phyloP scores from a whole-genome alignment of 2,329 filamentous ascomycete species.

The Amphichorda felina region DNA sequence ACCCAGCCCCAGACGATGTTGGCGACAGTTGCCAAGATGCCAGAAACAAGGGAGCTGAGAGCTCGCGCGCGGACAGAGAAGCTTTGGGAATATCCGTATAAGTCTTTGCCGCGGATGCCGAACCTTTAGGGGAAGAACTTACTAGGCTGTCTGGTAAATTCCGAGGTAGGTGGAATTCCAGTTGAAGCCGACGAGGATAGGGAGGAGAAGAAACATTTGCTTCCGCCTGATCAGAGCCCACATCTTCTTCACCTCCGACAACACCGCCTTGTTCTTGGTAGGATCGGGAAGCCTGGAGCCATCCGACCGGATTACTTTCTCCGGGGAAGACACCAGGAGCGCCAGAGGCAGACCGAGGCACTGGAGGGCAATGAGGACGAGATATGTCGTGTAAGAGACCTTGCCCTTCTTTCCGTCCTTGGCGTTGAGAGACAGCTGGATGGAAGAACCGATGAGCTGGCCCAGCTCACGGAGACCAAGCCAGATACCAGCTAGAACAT shows the following conservation, averaged over 20 bases:
- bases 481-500: slow-evolving; percentile 32
- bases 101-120: no score
- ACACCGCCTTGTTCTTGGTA: slow-evolving; percentile 20
- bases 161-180: slow-evolving; percentile 39
- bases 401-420: slow-evolving; percentile 18
- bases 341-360: slow-evolving; percentile 12
- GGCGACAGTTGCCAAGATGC: slow-evolving; percentile 15
- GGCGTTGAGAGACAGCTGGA: slow-evolving; percentile 33
- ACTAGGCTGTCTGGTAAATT: slow-evolving; percentile 37
- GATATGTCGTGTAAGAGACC: slow-evolving; percentile 13
- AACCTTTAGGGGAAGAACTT: slow-evolving; percentile 1
- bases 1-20: slow-evolving; percentile 38
- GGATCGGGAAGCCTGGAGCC: slow-evolving; percentile 10
- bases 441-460: slow-evolving; percentile 37
- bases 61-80: slow-evolving; percentile 36
- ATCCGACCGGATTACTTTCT: slow-evolving; percentile 14
- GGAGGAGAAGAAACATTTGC: slow-evolving; percentile 34
- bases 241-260: slow-evolving; percentile 20
- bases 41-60: slow-evolving; percentile 30
- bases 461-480: slow-evolving; percentile 39
- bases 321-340: slow-evolving; percentile 13
- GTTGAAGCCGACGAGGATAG: slow-evolving; percentile 29
- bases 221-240: slow-evolving; percentile 25
- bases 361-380: slow-evolving; percentile 15
- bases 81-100: no score